Conservation (phyloP, 345 rosid species). For the Reutealis trisperma region DNA sequence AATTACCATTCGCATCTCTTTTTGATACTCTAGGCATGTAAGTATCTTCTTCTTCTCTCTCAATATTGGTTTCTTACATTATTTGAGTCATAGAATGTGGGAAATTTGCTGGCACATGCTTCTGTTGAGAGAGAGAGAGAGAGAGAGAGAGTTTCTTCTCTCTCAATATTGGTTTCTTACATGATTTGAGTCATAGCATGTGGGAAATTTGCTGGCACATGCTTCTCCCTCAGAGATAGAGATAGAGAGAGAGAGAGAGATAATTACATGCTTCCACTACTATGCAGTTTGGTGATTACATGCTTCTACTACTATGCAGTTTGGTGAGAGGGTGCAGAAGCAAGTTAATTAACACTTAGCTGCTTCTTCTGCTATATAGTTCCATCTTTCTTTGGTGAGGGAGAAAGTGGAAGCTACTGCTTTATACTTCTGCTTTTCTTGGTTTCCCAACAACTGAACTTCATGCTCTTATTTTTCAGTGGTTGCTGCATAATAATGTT, state of each 20-base stretch:
- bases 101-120: not conserved
- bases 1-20: constrained; percentile 83
- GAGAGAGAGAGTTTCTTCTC: not conserved
- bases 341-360: not conserved
- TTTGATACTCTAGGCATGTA: constrained; percentile 95
- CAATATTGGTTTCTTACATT: not conserved
- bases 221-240: too few species aligned
- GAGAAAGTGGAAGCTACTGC: not conserved
- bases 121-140: too few species aligned
- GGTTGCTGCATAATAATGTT: not conserved
- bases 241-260: not conserved
- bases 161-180: not conserved
- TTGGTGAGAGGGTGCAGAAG: not conserved
- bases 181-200: not conserved
- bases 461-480: not conserved
- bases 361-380: not conserved
- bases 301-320: not conserved
- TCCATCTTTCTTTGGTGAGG: not conserved
- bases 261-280: not conserved
- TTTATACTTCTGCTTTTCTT: not conserved
- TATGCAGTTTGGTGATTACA: not conserved
- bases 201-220: not conserved
- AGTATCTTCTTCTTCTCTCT: constrained; percentile 28
- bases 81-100: not conserved
- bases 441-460: not conserved